Conservation (phyloP, 2,329 filamentous ascomycete species). For the Colletotrichum chrysophilum region DNA sequence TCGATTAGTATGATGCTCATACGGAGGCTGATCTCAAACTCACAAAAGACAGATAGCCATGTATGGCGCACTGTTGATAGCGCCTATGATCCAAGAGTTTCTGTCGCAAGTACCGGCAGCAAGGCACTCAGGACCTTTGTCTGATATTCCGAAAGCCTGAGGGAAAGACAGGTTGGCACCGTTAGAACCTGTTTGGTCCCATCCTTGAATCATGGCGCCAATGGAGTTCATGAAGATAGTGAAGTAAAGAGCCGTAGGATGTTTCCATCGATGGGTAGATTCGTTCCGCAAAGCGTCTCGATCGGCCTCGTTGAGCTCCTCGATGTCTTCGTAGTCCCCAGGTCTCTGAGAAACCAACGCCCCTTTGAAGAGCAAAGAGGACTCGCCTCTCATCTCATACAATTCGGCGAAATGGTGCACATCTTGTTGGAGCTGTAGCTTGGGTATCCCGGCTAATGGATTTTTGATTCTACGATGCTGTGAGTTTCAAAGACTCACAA, state of each 20-base stretch:
- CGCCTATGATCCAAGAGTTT: constrained; percentile 66
- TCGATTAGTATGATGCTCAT: not conserved
- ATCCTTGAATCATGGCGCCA: constrained; percentile 59
- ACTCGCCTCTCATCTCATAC: constrained; percentile 48
- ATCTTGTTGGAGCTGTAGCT: constrained; percentile 54
- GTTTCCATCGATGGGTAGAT: constrained; percentile 52
- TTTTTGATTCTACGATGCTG: not conserved
- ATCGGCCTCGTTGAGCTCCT: constrained; percentile 48
- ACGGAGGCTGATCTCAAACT: not conserved
- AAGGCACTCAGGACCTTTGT: constrained; percentile 33
- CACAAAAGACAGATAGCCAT: constrained; percentile 28
- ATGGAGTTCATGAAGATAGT: constrained; percentile 56
- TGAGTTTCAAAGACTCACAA: not conserved
- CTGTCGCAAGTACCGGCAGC: constrained; percentile 40
- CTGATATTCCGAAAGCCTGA: constrained; percentile 50
- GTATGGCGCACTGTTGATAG: constrained; percentile 59
- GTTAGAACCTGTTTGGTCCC: constrained; percentile 53
- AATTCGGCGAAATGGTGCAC: constrained; percentile 58
- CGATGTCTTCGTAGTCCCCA: constrained; percentile 49
- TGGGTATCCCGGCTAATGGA: constrained; percentile 49
- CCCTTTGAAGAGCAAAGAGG: constrained; percentile 45
- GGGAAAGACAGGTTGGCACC: constrained; percentile 56
- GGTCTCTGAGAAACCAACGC: constrained; percentile 58
- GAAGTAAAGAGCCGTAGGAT: constrained; percentile 53
- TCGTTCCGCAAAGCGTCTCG: constrained; percentile 46